These are phyloP conservation scores for Knoxdaviesia proteae DNA, from an alignment of 2,329 filamentous ascomycete genomes.

Conservation along the genomic window DNA sequence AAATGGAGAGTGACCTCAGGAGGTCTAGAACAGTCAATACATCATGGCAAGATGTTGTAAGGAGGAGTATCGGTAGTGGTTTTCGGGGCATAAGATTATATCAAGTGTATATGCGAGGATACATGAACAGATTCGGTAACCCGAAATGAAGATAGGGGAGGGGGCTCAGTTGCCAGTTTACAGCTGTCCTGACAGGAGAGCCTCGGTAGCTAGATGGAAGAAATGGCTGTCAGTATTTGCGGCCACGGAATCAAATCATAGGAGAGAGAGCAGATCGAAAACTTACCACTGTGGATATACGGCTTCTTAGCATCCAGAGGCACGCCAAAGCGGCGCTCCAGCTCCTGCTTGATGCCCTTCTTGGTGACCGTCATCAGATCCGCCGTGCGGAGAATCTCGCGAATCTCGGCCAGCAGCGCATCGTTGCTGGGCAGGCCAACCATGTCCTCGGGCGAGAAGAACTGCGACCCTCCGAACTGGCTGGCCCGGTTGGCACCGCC, in stretches of 20 bases:
- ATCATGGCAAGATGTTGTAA: background rate
- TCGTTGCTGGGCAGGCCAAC: conserved; percentile 70
- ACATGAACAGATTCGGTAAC: conserved; percentile 1
- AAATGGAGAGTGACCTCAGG: background rate
- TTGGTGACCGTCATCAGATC: conserved; percentile 97
- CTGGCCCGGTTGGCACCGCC: conserved; percentile 32
- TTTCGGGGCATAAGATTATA: too few relatives aligned
- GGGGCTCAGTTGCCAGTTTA: conserved; percentile 16
- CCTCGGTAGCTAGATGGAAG: conserved; percentile 40
- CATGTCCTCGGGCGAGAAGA: conserved; percentile 45
- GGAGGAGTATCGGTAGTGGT: background rate
- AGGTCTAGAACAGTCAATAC: background rate
- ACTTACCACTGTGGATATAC: conserved; percentile 84
- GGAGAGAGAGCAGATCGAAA: background rate
- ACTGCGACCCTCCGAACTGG: conserved; percentile 38
- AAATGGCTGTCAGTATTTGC: background rate
- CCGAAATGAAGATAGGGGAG: background rate
- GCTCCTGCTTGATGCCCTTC: conserved; percentile 88
- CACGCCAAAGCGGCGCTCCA: conserved; percentile 78
- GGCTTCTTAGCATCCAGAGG: conserved; percentile 70
- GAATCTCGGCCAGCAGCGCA: conserved; percentile 75
- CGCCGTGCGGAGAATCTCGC: conserved; percentile 75
- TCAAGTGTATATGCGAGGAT: background rate
- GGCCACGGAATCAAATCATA: background rate
- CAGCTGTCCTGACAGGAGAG: conserved; percentile 55